A percentile compares a stretch with the other conserved stretches of the same genome.
Conservation (phyloP, 371 early-diverging fungal genomes). For the Rhizomucor pusillus region DNA sequence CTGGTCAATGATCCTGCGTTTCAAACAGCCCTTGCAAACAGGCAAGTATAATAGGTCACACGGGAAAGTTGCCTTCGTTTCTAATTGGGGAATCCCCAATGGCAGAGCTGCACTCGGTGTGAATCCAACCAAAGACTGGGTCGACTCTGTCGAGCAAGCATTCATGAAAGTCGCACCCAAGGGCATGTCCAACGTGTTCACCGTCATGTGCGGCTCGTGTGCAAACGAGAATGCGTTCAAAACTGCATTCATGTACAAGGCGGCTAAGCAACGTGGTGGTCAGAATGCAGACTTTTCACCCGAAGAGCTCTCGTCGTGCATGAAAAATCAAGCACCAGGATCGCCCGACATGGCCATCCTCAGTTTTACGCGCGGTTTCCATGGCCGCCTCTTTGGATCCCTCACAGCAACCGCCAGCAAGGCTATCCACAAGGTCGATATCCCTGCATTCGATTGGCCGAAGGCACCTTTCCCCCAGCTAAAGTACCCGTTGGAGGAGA, state of each 20-base stretch:
- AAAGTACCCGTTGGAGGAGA: slow-evolving; percentile 60
- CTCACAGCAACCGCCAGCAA: slow-evolving; percentile 70
- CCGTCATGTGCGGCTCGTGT: slow-evolving; percentile 76
- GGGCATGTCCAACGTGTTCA: slow-evolving; percentile 74
- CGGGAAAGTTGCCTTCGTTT: background rate
- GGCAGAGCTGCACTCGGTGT: slow-evolving; percentile 68
- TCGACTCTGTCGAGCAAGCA: slow-evolving; percentile 57
- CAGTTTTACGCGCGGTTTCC: slow-evolving; percentile 68
- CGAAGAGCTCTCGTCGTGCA: slow-evolving; percentile 57
- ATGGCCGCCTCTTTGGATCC: slow-evolving; percentile 74
- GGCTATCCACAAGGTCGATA: slow-evolving; percentile 71
- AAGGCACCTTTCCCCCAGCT: slow-evolving; percentile 61
- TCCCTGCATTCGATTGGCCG: slow-evolving; percentile 74
- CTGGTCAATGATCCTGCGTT: slow-evolving; percentile 54
- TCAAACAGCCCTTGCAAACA: slow-evolving; percentile 58
- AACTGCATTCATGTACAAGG: slow-evolving; percentile 75
- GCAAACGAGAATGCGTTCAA: slow-evolving; percentile 80
- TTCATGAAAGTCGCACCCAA: slow-evolving; percentile 70
- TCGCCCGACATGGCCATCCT: slow-evolving; percentile 65
- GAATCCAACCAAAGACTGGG: slow-evolving; percentile 66
- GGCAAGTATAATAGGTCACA: slow-evolving; percentile 15
- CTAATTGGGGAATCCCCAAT: background rate
- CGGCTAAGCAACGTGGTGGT: slow-evolving; percentile 55
- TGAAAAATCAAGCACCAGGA: slow-evolving; percentile 73
- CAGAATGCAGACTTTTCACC: slow-evolving; percentile 34